phyloP scores from a whole-genome alignment of 768 basidiomycete genomes.

The Psilocybe sp. region DNA sequence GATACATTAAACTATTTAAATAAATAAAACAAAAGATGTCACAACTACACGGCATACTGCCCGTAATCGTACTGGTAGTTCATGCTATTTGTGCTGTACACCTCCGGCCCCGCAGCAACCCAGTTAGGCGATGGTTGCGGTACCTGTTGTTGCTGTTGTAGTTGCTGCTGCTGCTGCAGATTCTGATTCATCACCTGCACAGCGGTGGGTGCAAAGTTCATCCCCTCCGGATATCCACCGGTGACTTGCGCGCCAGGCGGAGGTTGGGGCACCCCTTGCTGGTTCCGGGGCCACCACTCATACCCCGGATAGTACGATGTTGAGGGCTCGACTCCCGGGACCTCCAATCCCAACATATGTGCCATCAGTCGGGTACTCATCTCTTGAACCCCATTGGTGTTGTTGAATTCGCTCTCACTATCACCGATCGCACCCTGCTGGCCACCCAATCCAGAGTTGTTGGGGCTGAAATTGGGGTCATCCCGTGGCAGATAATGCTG shows the following conservation, averaged over 20 bases:
- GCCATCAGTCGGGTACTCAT: slow-evolving; percentile 67
- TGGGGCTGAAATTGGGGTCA: slow-evolving; percentile 21
- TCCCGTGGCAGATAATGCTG: slow-evolving; percentile 44
- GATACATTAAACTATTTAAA: slow-evolving; percentile 10
- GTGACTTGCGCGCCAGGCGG: not conserved
- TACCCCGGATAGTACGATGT: slow-evolving; percentile 55
- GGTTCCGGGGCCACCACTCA: slow-evolving; percentile 63
- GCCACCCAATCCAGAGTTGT: slow-evolving; percentile 1
- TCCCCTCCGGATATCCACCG: slow-evolving; percentile 9
- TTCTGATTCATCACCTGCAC: slow-evolving; percentile 11
- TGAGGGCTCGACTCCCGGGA: slow-evolving; percentile 63
- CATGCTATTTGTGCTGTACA: slow-evolving; percentile 17
- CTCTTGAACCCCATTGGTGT: slow-evolving; percentile 54
- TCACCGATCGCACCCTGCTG: slow-evolving; percentile 14
- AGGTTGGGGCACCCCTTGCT: slow-evolving; percentile 12
- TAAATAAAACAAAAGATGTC: slow-evolving; percentile 12
- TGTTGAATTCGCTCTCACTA: slow-evolving; percentile 15
- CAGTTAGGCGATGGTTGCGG: slow-evolving; percentile 11
- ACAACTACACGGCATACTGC: slow-evolving; percentile 20
- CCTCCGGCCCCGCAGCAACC: slow-evolving; percentile 9
- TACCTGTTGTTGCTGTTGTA: slow-evolving; percentile 10
- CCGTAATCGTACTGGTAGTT: slow-evolving; percentile 29
- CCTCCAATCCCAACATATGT: slow-evolving; percentile 66
- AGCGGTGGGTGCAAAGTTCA: slow-evolving; percentile 12
- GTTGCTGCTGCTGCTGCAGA: slow-evolving; percentile 1